A percentile compares a stretch with the other conserved stretches of the same genome.
Evolutionary conservation across 495 filamentous ascomycete genomes (phyloP).

Genomic region (Aspergillus egyptiacus): DNA sequence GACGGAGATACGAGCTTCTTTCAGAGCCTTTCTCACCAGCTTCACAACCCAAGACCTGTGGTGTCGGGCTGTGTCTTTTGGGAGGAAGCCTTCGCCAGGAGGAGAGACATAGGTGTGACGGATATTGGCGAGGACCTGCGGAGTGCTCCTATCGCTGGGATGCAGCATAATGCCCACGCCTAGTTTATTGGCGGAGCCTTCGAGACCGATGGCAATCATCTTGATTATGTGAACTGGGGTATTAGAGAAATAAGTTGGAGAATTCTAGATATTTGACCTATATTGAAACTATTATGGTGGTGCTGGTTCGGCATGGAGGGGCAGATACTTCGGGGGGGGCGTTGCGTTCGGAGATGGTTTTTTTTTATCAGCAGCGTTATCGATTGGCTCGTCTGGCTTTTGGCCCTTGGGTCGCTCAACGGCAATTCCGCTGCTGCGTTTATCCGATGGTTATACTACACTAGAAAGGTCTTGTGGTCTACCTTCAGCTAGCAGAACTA

Average conservation of each 20-base stretch:
- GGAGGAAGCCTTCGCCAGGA: constrained; percentile 89
- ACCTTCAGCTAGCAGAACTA: not conserved
- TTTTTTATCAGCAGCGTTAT: constrained; percentile 24
- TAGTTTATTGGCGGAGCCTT: constrained; percentile 97
- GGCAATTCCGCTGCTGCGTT: constrained; percentile 21
- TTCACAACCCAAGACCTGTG: constrained; percentile 81
- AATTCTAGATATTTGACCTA: not conserved
- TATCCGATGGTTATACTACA: constrained; percentile 23
- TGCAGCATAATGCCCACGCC: constrained; percentile 91
- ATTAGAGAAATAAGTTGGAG: not conserved
- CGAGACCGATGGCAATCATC: constrained; percentile 86
- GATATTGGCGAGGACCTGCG: constrained; percentile 84
- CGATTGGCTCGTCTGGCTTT: constrained; percentile 22
- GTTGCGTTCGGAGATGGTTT: constrained; percentile 10
- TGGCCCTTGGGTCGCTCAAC: constrained; percentile 2
- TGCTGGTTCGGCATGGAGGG: constrained; percentile 11
- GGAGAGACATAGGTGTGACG: constrained; percentile 90
- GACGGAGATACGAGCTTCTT: constrained; percentile 55
- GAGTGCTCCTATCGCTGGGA: constrained; percentile 52
- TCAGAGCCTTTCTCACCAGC: constrained; percentile 69
- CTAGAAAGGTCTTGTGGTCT: too few species aligned
- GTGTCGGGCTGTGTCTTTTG: constrained; percentile 90
- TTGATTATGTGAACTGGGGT: constrained; percentile 3
- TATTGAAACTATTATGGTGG: not conserved
- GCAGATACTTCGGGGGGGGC: constrained; percentile 9